Evolutionary conservation across 108 stramenopile species (phyloP), one percentile per base, ranked within the genome.

Genomic region (Hondaea fermentalgiana): DNA sequence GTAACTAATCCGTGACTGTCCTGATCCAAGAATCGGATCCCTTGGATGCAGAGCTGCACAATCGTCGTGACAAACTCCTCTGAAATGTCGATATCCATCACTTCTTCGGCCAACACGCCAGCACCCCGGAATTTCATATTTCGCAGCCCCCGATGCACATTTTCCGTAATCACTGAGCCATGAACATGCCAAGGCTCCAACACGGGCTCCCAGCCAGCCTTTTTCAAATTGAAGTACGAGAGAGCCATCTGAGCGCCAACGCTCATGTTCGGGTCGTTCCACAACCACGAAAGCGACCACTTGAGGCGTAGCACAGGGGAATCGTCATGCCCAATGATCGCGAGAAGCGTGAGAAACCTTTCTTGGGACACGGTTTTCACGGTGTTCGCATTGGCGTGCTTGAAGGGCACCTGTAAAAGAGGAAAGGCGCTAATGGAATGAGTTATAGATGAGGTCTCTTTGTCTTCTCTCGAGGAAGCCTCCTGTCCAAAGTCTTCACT

Each of bases 161-260:
- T 53, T 6, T 83, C 49, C 45, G 4, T 3, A 17, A 83, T 45
- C 45, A 83, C 51, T 6, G 76, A 21, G 43, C 49, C 76, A 28
- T 53, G 45, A 12, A 83, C 49, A 17, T 53, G 45, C 76, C 76
- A 83, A 12, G 76, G 76, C 76, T 83, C 76, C 8, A 83, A 19
- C 12, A 83, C 76, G n/a, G 76, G 76, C 76, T 83, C 49, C 76
- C 76, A 83, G 51, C 76, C 76, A 6, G 76, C 76, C 25, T 53
- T 47, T 83, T 83, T 47, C 49, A 53, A 17, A 35, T 83, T 53
- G 4, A 83, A 83, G 51, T 45, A 83, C 17, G 76, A 47, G 6
- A 83, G n/a, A 8, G 76, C 76, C 6, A 83, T 47, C 28, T 83
- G 49, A 6, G 51, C 45, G n/a, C 49, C 76, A 0, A 53, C 28